These are phyloP conservation scores for Curvularia hawaiiensis DNA, from an alignment of 2,329 filamentous ascomycete species.

Conservation along the genomic window DNA sequence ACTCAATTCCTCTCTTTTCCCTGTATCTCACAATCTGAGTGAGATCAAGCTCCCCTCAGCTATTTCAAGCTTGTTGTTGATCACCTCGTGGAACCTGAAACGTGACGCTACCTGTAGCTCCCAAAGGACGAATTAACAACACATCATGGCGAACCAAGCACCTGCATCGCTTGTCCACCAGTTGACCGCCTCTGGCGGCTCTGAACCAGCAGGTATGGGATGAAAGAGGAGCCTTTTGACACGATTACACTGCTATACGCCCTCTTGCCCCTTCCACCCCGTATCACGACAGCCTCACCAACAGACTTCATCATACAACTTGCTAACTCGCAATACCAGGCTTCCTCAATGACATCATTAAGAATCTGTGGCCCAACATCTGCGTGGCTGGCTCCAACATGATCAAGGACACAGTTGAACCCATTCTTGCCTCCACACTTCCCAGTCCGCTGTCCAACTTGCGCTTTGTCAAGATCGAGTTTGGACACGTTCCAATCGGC, in stretches of 20 bases:
- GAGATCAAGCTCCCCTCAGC: neutral
- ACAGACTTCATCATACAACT: neutral
- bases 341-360: conserved; percentile 57
- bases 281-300: neutral
- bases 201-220: conserved; percentile 47
- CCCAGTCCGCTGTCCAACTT: conserved; percentile 52
- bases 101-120: neutral
- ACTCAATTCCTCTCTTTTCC: neutral
- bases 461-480: conserved; percentile 54
- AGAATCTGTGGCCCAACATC: conserved; percentile 58
- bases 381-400: conserved; percentile 52
- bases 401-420: conserved; percentile 55
- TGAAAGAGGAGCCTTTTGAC: neutral
- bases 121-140: neutral
- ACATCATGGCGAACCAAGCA: conserved; percentile 14
- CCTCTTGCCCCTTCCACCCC: neutral
- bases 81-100: neutral
- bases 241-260: neutral
- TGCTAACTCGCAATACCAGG: conserved; percentile 24
- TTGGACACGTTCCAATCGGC: conserved; percentile 51
- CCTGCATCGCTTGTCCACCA: conserved; percentile 42
- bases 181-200: conserved; percentile 50
- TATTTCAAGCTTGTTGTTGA: neutral
- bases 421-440: conserved; percentile 55
- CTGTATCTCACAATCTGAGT: neutral